Conservation (phyloP, 805 yeast genomes). For the Lipomyces lipofer region DNA sequence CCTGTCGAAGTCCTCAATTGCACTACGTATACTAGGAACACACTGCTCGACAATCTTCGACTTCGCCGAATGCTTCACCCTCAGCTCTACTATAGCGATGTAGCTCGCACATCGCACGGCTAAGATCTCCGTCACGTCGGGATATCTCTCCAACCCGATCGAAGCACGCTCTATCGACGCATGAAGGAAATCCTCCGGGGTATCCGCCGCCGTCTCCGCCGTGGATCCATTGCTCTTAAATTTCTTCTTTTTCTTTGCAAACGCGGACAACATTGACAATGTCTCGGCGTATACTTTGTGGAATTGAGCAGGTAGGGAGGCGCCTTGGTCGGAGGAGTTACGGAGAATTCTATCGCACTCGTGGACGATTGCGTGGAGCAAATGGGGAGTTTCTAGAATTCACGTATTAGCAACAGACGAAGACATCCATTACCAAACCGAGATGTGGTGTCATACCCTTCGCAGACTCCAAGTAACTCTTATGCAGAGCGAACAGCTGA, state of each 20-base stretch:
- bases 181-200: conserved; percentile 58
- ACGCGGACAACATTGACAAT: conserved; percentile 39
- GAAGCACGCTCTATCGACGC: conserved; percentile 72
- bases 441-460: conserved; percentile 43
- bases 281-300: conserved; percentile 76
- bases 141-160: conserved; percentile 54
- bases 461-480: conserved; percentile 56
- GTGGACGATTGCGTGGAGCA: conserved; percentile 74
- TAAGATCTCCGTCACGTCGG: conserved; percentile 49
- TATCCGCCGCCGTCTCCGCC: conserved; percentile 32
- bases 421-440: too few species aligned
- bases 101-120: conserved; percentile 54
- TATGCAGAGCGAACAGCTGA: conserved; percentile 73
- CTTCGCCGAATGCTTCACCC: conserved; percentile 25
- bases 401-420: background rate
- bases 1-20: conserved; percentile 25
- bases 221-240: conserved; percentile 6
- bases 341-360: conserved; percentile 79
- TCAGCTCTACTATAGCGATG: conserved; percentile 48
- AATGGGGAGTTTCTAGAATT: conserved; percentile 30
- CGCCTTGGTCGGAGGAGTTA: conserved; percentile 35
- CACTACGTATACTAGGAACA: conserved; percentile 26
- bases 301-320: conserved; percentile 46
- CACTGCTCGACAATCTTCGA: conserved; percentile 47
- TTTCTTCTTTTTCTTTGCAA: conserved; percentile 32